Evolutionary conservation across 257 asterid genomes (phyloP), one percentile per base, ranked within the genome.

Genomic region (Nicotiana paniculata): DNA sequence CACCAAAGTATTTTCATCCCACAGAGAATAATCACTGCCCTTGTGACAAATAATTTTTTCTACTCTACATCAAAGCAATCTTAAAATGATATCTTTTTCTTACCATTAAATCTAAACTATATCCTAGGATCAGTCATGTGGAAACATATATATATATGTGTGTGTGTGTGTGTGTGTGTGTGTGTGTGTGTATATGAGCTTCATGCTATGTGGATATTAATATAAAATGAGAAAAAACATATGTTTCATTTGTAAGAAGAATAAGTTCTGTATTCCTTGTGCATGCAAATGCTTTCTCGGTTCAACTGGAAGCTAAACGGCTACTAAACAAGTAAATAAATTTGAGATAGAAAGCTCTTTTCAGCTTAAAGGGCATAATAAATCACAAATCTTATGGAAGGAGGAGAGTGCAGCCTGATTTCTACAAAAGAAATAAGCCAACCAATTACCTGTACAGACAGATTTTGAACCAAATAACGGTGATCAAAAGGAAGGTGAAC

Each of bases 401-500:
- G 3, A 15, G 43, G 39, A 51, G 46, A 8, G 79, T 5, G 39
- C 18, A 32, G 21, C 43, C 63, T 75, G 46, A 75, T 74, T 7
- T 9, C 28, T 15, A 5, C 35, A 8, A n/a, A 21, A 70, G 28
- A 51, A 48, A 0, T 48, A 48, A 15, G 84, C 54, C 35, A 17
- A 89, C 76, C 76, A 75, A 69, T 68, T 88, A 96, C 99, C 98
- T 90, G 97, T 66, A 93, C 85, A 35, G 99, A 89, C 54, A 96
- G 91, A 89, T 96, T 96, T 89, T 96, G 99, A 83, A 93, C 86
- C 87, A 92, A 81, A 91, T 94, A 94, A 37, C 72, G 89, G 84
- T 91, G 97, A 77, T 96, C 93, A 76, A 53, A 92, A 61, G 98
- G 92, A 84, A 94, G 98, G 86, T 96, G 96, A 77, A 96, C 91